Percentiles rank a stretch among this genome's conserved stretches.
These are phyloP conservation scores for Lachnum nothofagi DNA, from an alignment of 2,329 filamentous ascomycete species.

Conservation along the genomic window DNA sequence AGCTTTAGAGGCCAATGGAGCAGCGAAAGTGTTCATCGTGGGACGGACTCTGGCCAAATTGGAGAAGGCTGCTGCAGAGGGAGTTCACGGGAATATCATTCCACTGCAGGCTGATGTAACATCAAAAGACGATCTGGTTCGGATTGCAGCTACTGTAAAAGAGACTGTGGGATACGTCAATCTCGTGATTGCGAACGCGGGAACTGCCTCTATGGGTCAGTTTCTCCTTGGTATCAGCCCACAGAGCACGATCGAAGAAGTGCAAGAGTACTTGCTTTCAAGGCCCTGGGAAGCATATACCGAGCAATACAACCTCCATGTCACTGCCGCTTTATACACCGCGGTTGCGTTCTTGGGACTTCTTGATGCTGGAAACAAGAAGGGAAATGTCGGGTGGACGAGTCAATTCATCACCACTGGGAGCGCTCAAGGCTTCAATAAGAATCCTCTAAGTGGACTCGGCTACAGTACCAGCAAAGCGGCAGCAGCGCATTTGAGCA, in stretches of 20 bases:
- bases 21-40: slow-evolving; percentile 51
- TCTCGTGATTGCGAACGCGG: slow-evolving; percentile 56
- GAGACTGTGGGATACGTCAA: slow-evolving; percentile 54
- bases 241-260: slow-evolving; percentile 27
- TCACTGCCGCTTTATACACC: slow-evolving; percentile 61
- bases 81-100: slow-evolving; percentile 23
- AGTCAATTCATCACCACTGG: slow-evolving; percentile 64
- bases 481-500: slow-evolving; percentile 64
- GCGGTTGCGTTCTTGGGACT: slow-evolving; percentile 64
- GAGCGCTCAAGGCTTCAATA: slow-evolving; percentile 69
- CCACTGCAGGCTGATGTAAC: slow-evolving; percentile 49
- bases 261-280: slow-evolving; percentile 33
- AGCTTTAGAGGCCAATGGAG: slow-evolving; percentile 49
- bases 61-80: slow-evolving; percentile 39
- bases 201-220: slow-evolving; percentile 44
- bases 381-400: slow-evolving; percentile 48
- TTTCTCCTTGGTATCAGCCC: slow-evolving; percentile 12
- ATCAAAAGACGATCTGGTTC: slow-evolving; percentile 54
- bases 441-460: slow-evolving; percentile 66
- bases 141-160: slow-evolving; percentile 49
- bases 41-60: slow-evolving; percentile 47
- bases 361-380: slow-evolving; percentile 58
- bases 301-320: slow-evolving; percentile 55
- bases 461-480: slow-evolving; percentile 76
- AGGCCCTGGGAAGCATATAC: slow-evolving; percentile 57